Evolutionary conservation across 148 eudicot species (phyloP), one percentile per base, ranked within the genome.

Genomic region (Persicaria tinctoria): DNA sequence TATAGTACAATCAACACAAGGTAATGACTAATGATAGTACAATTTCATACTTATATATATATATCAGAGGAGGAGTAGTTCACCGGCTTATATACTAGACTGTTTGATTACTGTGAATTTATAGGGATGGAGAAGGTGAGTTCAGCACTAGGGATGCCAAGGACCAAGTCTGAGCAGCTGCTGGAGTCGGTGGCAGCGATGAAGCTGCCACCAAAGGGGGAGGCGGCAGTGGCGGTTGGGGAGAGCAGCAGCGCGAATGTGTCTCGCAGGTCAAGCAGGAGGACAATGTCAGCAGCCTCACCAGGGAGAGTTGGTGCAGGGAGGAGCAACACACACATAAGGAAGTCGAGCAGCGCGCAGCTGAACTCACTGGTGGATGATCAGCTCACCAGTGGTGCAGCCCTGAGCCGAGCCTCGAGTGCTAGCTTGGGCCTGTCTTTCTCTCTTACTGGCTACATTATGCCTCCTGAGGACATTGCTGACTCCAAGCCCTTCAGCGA

Each of bases 361-460:
- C 18, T 95, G 76, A 89, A 86, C 57, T 70, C 84, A n/a, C 87
- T 87, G 14, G 14, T 81, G 0, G 89, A 89, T 16, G 81, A 83
- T 13, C 83, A 83, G 84, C 70, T 66, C 0, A 44, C 48, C 9
- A 87, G 96, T 51, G 93, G 98, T 44, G 97, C 98, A 0, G 97
- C 96, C 3, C 78, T 94, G 14, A 94, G 98, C 80, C 77, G 98
- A 46, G 98, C 98, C 32, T 94, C 98, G 0, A 91, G 97, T 60
- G 98, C 97, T 8, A 94, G 98, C 79, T 77, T 94, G 74, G 98
- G 98, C 6, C 80, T 94, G 50, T 94, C 98, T 0, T 90, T 90
- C 78, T 84, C 96, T 6, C 89, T 91, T 81, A 94, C 98, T 27
- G 98, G 97, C 76, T 94, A 87, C 77, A 94, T 81, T 11, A 76